A percentile compares a stretch with the other conserved stretches of the same genome.
Evolutionary conservation across 2,329 filamentous ascomycete genomes (phyloP).

Genomic region (Fusarium irregulare): DNA sequence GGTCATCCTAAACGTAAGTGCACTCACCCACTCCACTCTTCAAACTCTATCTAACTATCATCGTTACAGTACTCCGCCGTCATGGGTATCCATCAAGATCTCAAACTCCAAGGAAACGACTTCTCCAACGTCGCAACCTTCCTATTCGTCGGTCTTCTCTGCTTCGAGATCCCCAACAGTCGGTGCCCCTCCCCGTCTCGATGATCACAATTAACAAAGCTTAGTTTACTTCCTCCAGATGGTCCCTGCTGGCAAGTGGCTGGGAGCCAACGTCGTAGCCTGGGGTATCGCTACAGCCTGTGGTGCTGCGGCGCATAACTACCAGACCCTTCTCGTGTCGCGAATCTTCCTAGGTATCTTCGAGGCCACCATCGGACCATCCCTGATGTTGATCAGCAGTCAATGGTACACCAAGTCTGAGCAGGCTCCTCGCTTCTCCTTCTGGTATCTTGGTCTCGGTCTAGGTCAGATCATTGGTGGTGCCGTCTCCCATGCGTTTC

Average conservation of each 20-base stretch:
- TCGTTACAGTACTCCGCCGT: conserved; percentile 69
- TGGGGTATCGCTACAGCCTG: conserved; percentile 69
- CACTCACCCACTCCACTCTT: neutral
- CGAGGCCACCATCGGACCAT: conserved; percentile 69
- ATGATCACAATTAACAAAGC: neutral
- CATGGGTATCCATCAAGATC: conserved; percentile 69
- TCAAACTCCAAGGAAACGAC: conserved; percentile 66
- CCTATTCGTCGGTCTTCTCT: conserved; percentile 70
- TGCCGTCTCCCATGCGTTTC: conserved; percentile 71
- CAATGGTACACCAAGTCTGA: conserved; percentile 72
- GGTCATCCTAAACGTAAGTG: conserved; percentile 68
- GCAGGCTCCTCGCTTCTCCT: conserved; percentile 67
- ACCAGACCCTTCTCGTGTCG: conserved; percentile 63
- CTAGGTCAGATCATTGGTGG: conserved; percentile 71
- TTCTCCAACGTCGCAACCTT: conserved; percentile 72
- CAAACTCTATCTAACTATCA: neutral
- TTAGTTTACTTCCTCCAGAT: conserved; percentile 68
- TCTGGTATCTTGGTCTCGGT: conserved; percentile 71
- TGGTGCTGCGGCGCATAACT: conserved; percentile 65
- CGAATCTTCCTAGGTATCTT: conserved; percentile 71
- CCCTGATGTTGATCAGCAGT: conserved; percentile 69
- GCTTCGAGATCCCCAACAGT: conserved; percentile 71
- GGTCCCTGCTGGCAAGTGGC: conserved; percentile 69
- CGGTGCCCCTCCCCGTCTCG: conserved; percentile 19
- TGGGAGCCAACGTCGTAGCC: conserved; percentile 67